Conservation (phyloP, 805 yeast genomes). For the Candida quercuum region DNA sequence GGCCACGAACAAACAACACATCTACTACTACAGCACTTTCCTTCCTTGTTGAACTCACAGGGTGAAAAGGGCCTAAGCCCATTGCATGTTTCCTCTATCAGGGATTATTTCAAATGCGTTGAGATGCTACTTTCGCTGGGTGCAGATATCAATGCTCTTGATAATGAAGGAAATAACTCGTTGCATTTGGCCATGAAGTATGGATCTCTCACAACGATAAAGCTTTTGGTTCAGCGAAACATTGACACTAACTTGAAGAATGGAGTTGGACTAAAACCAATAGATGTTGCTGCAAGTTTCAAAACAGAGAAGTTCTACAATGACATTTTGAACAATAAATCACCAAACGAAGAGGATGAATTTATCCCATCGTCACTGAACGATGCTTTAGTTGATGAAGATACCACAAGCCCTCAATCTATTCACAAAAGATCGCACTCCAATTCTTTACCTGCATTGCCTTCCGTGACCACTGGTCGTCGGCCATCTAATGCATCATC, state of each 20-base stretch:
- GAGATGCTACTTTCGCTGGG: constrained; percentile 65
- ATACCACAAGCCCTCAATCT: not conserved
- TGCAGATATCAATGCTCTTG: constrained; percentile 69
- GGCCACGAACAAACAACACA: constrained; percentile 73
- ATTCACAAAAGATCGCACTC: constrained; percentile 19
- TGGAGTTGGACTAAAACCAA: constrained; percentile 58
- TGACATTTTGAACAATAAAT: constrained; percentile 5
- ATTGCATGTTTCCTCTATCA: constrained; percentile 59
- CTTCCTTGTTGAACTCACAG: constrained; percentile 43
- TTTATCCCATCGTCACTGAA: not conserved
- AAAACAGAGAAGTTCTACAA: constrained; percentile 42
- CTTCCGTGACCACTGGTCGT: constrained; percentile 27
- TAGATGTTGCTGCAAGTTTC: constrained; percentile 51
- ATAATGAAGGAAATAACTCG: constrained; percentile 74
- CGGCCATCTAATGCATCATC: constrained; percentile 23
- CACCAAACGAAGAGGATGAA: not conserved
- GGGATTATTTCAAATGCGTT: constrained; percentile 59
- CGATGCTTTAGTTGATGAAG: not conserved
- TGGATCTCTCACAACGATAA: constrained; percentile 55
- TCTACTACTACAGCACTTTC: constrained; percentile 61
- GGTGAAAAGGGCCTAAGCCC: constrained; percentile 52
- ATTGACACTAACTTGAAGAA: constrained; percentile 47
- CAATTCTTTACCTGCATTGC: constrained; percentile 28
- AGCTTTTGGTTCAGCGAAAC: constrained; percentile 43
- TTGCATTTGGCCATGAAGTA: constrained; percentile 76